Percentiles rank a stretch among this genome's conserved stretches.
phyloP scores from a whole-genome alignment of 2,329 filamentous ascomycete species.

The Setomelanomma holmii region DNA sequence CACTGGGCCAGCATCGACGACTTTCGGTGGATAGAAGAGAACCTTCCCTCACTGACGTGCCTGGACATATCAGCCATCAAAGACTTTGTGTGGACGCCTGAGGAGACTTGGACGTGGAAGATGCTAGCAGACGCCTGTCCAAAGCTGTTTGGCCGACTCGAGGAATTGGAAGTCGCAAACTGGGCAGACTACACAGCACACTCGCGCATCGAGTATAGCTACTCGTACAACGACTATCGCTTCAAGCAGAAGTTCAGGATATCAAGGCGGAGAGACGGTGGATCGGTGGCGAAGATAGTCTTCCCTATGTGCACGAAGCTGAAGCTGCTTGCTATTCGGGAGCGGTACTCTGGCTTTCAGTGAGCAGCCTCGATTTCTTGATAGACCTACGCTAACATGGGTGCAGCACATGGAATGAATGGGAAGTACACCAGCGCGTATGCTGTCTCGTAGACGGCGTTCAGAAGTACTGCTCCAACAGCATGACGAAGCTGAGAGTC shows the following conservation, averaged over 20 bases:
- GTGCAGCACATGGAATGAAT: conserved; percentile 44
- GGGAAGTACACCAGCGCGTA: conserved; percentile 47
- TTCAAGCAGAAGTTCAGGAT: conserved; percentile 46
- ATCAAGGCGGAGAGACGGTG: conserved; percentile 43
- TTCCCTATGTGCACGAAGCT: conserved; percentile 41
- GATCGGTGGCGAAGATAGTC: conserved; percentile 42
- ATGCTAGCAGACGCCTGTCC: conserved; percentile 41
- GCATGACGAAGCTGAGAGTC: conserved; percentile 40
- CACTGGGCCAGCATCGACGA: conserved; percentile 47
- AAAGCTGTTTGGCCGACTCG: conserved; percentile 37
- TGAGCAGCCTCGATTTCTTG: conserved; percentile 8
- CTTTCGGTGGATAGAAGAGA: conserved; percentile 47
- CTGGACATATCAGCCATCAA: conserved; percentile 47
- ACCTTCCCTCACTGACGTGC: conserved; percentile 40
- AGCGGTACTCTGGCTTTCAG: conserved; percentile 44
- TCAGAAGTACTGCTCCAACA: conserved; percentile 37
- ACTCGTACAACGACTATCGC: conserved; percentile 46
- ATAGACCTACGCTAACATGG: conserved; percentile 11
- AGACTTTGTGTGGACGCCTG: conserved; percentile 48
- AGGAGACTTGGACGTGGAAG: conserved; percentile 48
- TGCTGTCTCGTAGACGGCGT: conserved; percentile 46
- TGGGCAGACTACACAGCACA: conserved; percentile 48
- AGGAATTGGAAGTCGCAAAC: conserved; percentile 45
- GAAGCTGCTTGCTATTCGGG: conserved; percentile 43
- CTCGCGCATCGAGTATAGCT: conserved; percentile 46